Percentiles rank a stretch among this genome's conserved stretches.
Evolutionary conservation across 2,329 filamentous ascomycete species (phyloP).

Genomic region (Aspergillus quadrilineatus): DNA sequence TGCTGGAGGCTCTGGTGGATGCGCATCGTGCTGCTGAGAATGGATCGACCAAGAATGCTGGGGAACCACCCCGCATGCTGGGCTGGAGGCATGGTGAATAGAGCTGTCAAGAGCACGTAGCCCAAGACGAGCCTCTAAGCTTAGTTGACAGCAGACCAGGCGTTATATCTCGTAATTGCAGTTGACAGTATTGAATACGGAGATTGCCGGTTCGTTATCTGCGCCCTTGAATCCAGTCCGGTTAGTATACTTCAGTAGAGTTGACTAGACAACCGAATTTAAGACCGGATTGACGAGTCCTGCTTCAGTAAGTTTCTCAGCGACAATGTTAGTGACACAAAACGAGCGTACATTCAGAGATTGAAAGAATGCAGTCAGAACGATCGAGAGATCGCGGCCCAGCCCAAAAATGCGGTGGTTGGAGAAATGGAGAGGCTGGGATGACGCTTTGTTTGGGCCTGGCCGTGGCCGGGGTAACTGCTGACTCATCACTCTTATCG

Average conservation of each 20-base stretch:
- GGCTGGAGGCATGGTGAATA: constrained; percentile 33
- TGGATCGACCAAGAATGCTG: constrained; percentile 23
- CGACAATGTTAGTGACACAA: not conserved
- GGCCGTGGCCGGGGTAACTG: constrained; percentile 29
- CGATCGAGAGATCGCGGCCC: constrained; percentile 14
- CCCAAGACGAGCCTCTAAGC: constrained; percentile 33
- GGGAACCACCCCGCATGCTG: constrained; percentile 23
- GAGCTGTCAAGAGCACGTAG: constrained; percentile 36
- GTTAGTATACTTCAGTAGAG: constrained; percentile 1
- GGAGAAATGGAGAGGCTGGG: constrained; percentile 38
- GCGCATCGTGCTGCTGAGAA: constrained; percentile 16
- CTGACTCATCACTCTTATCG: constrained; percentile 29
- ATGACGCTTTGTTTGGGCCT: constrained; percentile 28
- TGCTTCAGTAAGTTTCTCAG: constrained; percentile 10
- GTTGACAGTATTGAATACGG: not conserved
- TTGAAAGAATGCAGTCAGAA: constrained; percentile 8
- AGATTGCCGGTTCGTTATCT: not conserved
- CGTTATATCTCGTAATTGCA: not conserved
- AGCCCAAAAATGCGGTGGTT: constrained; percentile 38
- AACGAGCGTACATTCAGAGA: not conserved
- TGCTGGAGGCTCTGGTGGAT: constrained; percentile 9
- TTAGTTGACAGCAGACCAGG: not conserved
- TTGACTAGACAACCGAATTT: not conserved
- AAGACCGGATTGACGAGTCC: constrained; percentile 3
- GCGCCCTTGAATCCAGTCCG: not conserved